Evolutionary conservation across 768 basidiomycete species (phyloP).

Genomic region (Trametes cingulata): DNA sequence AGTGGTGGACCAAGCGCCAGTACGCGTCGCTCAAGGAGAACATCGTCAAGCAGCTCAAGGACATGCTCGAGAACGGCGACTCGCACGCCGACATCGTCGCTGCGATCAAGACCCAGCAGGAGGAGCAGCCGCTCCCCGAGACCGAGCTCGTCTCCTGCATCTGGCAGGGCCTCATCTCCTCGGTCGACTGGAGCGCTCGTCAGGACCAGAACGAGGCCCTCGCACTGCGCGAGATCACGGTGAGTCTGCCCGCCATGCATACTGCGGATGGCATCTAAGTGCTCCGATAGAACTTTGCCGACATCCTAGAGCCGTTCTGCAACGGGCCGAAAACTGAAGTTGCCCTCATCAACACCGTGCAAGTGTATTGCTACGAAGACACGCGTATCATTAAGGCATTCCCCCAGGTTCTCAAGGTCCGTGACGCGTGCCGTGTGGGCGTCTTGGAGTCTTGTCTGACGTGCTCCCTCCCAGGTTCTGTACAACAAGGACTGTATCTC

Average conservation of each 20-base stretch:
- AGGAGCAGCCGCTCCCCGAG: conserved; percentile 82
- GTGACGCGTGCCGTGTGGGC: background rate
- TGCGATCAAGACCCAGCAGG: conserved; percentile 69
- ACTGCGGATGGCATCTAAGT: background rate
- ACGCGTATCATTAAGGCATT: conserved; percentile 94
- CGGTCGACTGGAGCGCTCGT: conserved; percentile 85
- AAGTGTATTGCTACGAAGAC: conserved; percentile 96
- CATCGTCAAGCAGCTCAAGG: conserved; percentile 67
- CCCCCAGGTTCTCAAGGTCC: conserved; percentile 89
- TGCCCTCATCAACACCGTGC: conserved; percentile 91
- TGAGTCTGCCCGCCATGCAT: conserved; percentile 39
- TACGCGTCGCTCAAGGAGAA: conserved; percentile 79
- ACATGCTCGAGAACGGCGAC: conserved; percentile 71
- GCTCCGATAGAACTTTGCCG: conserved; percentile 66
- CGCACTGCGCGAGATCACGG: conserved; percentile 85
- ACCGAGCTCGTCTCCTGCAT: conserved; percentile 83
- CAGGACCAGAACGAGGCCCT: conserved; percentile 91
- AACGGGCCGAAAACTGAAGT: conserved; percentile 88
- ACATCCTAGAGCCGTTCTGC: conserved; percentile 90
- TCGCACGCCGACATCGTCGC: conserved; percentile 69
- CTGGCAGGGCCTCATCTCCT: conserved; percentile 89
- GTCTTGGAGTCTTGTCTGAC: background rate
- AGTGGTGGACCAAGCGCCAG: conserved; percentile 94
- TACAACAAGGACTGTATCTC: conserved; percentile 96
- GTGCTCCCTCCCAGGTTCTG: conserved; percentile 57